Base-by-base conservation (phyloP, 2,329 filamentous ascomycete genomes). In the Pezicula rhizophila region DNA sequence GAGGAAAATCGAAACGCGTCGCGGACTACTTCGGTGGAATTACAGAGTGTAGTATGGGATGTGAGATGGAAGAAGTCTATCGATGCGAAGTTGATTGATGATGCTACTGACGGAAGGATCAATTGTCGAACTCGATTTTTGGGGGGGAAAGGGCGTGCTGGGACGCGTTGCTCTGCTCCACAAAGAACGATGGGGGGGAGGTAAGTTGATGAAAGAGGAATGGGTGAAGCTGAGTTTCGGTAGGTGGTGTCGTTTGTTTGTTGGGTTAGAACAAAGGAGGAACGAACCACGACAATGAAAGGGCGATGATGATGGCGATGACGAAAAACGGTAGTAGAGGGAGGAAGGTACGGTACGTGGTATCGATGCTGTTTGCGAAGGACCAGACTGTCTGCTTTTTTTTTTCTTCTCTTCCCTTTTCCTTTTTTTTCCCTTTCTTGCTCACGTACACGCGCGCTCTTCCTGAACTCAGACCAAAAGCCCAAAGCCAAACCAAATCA, bases 81-180 rank as follows among this genome's bases (percentile, higher is more conserved):
- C 20, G 38, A 28, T 26, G 37, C 14, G 11, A 15, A 25, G 25
- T 31, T 15, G 40, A 25, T 15, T 20, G 40, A 15, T 42, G 20
- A 28, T 25, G 25, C 12, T 25, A 15, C 12, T 14, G 25, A 28
- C 11, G 23, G 40, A 20, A 25, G 8, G 25, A 26, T 20, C 25
- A 28, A 25, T 42, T 15, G 23, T 25, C 15, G 31, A 28, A 35
- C 6, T 23, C 18, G 18, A 2, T 23, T 26, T 17, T 45, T 18
- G 28, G 33, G 45, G 46, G 28, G 41, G 26, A 49, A 50, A 51
- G 53, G 43, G 54, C 38, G 25, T 14, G 45, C 10, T 39, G 26
- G n/a, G 35, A 17, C 20, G 52, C 55, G 56, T 53, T 57, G 59
- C 53, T 60, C 59, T 57, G 55, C 52, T 57, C 57, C 57, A 60